Conservation (phyloP, 306 rosid genomes). For the Erythrophleum fordii region DNA sequence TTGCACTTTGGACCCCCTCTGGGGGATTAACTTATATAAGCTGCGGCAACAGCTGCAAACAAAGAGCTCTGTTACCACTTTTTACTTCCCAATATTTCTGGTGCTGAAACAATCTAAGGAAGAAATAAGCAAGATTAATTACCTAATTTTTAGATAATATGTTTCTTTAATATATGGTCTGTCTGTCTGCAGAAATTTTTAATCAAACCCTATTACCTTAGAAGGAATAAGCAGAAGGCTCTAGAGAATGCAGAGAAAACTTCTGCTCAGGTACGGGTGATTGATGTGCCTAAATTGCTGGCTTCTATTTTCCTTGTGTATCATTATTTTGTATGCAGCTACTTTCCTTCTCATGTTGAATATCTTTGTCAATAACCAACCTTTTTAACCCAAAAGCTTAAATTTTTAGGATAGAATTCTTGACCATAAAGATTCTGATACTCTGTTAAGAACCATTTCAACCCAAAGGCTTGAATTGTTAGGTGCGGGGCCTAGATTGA, state of each 20-base stretch:
- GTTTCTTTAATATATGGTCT: constrained; percentile 10
- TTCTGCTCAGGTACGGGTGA: constrained; percentile 68
- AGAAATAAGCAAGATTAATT: constrained; percentile 17
- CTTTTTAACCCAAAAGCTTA: background rate
- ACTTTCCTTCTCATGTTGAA: constrained; percentile 6
- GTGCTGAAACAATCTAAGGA: background rate
- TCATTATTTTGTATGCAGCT: constrained; percentile 27
- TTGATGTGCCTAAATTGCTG: constrained; percentile 11
- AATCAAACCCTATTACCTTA: constrained; percentile 77
- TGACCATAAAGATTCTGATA: background rate
- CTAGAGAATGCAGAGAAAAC: constrained; percentile 72
- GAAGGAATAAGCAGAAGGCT: constrained; percentile 81
- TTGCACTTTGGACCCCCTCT: background rate
- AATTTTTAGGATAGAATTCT: background rate
- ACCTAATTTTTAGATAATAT: constrained; percentile 22
- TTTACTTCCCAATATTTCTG: constrained; percentile 21
- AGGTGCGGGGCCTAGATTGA: background rate
- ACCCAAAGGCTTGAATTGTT: background rate
- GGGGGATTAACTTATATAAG: constrained; percentile 6
- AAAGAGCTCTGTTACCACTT: background rate
- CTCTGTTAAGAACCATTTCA: background rate
- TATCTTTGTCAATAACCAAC: background rate
- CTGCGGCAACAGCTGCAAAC: background rate
- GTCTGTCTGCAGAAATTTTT: constrained; percentile 68
- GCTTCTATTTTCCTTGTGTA: constrained; percentile 19